phyloP scores from a whole-genome alignment of 148 eudicot species.

The Pharnaceum exiguum region DNA sequence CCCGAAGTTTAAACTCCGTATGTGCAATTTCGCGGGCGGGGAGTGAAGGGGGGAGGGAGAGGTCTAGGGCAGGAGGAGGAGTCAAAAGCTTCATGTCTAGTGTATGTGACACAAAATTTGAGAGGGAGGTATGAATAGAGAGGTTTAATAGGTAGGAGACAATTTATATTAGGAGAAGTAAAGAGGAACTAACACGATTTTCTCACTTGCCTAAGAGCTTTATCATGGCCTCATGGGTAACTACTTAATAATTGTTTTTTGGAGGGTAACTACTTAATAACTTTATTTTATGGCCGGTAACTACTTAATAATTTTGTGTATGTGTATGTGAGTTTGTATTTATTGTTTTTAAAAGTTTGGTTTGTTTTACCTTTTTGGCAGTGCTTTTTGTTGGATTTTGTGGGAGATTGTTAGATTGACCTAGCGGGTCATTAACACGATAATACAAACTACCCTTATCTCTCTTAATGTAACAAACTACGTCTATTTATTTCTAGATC shows the following conservation, averaged over 20 bases:
- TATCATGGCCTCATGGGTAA: neutral
- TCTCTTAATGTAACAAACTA: no score
- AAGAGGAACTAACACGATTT: constrained; percentile 21
- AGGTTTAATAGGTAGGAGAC: neutral
- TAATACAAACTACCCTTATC: no score
- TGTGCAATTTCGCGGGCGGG: neutral
- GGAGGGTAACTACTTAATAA: neutral
- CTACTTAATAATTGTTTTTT: constrained; percentile 8
- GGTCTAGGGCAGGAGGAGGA: constrained; percentile 7
- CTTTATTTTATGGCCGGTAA: neutral
- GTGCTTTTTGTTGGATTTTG: no score
- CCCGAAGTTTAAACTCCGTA: constrained; percentile 13
- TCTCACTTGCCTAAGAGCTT: neutral
- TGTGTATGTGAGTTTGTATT: no score
- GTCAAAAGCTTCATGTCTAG: neutral
- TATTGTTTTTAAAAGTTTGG: no score
- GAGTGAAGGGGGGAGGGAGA: constrained; percentile 8
- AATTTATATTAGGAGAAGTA: neutral
- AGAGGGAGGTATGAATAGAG: neutral
- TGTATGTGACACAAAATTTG: neutral
- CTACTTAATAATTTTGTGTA: no score
- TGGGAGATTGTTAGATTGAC: no score
- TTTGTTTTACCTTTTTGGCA: no score
- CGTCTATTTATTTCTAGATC: no score
- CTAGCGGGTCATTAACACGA: no score